A percentile compares a stretch with the other conserved stretches of the same genome.
phyloP scores from a whole-genome alignment of 1,284 basidiomycete genomes.

The Puccinia hordei region DNA sequence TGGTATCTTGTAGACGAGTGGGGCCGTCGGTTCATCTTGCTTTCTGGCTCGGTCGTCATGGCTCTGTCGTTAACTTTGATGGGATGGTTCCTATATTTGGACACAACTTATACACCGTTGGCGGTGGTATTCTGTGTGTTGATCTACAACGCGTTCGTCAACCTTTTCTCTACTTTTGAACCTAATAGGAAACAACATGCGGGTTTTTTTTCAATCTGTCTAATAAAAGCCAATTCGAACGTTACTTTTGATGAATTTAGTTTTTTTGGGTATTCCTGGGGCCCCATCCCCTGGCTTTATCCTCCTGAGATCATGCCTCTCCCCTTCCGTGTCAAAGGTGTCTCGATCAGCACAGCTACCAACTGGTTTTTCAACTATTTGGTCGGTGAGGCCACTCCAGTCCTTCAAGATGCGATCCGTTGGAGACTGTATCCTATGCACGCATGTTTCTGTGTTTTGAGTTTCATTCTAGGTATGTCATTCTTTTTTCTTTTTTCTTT shows the following conservation, averaged over 20 bases:
- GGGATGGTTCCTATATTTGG: conserved; percentile 91
- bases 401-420: conserved; percentile 81
- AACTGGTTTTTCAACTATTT: conserved; percentile 61
- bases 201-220: neutral
- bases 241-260: neutral
- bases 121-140: conserved; percentile 91
- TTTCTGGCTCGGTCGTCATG: conserved; percentile 86
- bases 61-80: conserved; percentile 73
- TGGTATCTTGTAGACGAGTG: conserved; percentile 95
- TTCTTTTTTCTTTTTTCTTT: conserved; percentile 31
- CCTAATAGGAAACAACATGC: neutral
- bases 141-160: conserved; percentile 86
- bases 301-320: conserved; percentile 80
- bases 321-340: conserved; percentile 86
- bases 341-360: conserved; percentile 82
- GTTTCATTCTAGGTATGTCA: conserved; percentile 73
- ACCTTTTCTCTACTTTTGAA: neutral
- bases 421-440: conserved; percentile 97
- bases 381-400: conserved; percentile 85
- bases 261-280: conserved; percentile 59
- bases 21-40: conserved; percentile 83
- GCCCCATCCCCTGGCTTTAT: conserved; percentile 60
- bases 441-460: conserved; percentile 85
- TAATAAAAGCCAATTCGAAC: neutral
- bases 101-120: conserved; percentile 67